Evolutionary conservation across 2,329 filamentous ascomycete genomes (phyloP), one percentile per base, ranked within the genome.

Genomic region (Fusarium nodosum): DNA sequence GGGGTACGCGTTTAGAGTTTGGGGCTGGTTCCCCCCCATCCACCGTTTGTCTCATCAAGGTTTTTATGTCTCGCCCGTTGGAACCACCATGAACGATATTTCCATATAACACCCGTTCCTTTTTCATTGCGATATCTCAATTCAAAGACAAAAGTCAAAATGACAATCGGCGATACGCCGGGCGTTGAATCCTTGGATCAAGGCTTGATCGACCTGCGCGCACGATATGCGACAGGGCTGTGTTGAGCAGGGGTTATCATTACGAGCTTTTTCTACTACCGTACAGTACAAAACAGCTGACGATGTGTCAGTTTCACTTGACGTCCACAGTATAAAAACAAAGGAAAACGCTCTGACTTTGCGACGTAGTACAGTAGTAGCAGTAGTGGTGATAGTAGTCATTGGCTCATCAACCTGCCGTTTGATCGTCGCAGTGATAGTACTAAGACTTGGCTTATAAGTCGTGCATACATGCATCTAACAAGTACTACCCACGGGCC

Each of bases 1-100:
- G 56, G 56, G 44, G 56, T 60, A 52, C 42, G 50, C n/a, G 12
- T 46, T 60, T 60, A 56, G 56, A 60, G 56, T 60, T 60, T 34
- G 41, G 18, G 20, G 20, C 24, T 56, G 18, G 33, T 16, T 33
- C 30, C n/a, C 28, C 28, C 22, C 33, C 30, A 20, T 10, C 18
- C 18, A 33, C 36, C 36, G 36, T 39, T 36, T 28, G 28, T 33
- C 20, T 31, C n/a, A 51, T 31, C n/a, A 51, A 51, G 46, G 22
- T 34, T 50, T 50, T 50, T 34, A 34, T 50, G 30, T n/a, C 30
- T 34, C n/a, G 30, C 15, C 30, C 46, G 30, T 18, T 46, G 12
- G 26, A 42, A 24, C 41, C 24, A 44, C 41, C 24, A 44, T 15
- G 34, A 41, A 16, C 12, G 13, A 36, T 28, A 39, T 51, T 45